A percentile compares a stretch with the other conserved stretches of the same genome.
phyloP scores from a whole-genome alignment of 768 basidiomycete species.

The Suillus weaverae region DNA sequence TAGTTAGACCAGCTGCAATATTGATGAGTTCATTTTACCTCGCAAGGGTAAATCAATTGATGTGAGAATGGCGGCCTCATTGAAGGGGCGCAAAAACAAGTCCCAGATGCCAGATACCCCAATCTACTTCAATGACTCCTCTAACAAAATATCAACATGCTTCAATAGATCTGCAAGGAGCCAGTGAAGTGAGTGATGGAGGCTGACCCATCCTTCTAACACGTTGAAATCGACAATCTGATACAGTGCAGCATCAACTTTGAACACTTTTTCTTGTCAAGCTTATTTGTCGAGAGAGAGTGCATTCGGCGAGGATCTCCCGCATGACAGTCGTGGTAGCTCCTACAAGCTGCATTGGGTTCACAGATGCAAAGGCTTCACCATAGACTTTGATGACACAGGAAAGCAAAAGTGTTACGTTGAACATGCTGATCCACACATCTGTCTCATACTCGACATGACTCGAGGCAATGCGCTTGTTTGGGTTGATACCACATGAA shows the following conservation, averaged over 20 bases:
- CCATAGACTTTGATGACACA: conserved; percentile 89
- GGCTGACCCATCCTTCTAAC: conserved; percentile 80
- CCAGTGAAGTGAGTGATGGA: conserved; percentile 93
- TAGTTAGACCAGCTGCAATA: conserved; percentile 6
- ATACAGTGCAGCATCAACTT: conserved; percentile 65
- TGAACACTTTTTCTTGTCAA: conserved; percentile 66
- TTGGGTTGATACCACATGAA: conserved; percentile 95
- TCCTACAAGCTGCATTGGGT: conserved; percentile 55
- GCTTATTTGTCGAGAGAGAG: conserved; percentile 59
- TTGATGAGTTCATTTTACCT: conserved; percentile 49
- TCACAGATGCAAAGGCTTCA: conserved; percentile 69
- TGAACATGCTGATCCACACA: conserved; percentile 95
- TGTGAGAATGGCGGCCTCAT: conserved; percentile 67
- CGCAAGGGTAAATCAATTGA: conserved; percentile 87
- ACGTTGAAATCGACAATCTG: conserved; percentile 79
- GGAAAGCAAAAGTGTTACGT: conserved; percentile 87
- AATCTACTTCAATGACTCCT: conserved; percentile 49
- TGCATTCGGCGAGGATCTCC: conserved; percentile 72
- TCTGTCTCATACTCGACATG: conserved; percentile 98
- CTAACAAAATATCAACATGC: conserved; percentile 67
- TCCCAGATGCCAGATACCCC: conserved; percentile 59
- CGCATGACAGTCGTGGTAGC: conserved; percentile 71
- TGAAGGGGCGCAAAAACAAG: conserved; percentile 58
- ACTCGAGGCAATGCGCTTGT: conserved; percentile 73
- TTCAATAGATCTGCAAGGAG: conserved; percentile 86